phyloP scores from a whole-genome alignment of 305 asterid species.

The Rubia tinctorum region DNA sequence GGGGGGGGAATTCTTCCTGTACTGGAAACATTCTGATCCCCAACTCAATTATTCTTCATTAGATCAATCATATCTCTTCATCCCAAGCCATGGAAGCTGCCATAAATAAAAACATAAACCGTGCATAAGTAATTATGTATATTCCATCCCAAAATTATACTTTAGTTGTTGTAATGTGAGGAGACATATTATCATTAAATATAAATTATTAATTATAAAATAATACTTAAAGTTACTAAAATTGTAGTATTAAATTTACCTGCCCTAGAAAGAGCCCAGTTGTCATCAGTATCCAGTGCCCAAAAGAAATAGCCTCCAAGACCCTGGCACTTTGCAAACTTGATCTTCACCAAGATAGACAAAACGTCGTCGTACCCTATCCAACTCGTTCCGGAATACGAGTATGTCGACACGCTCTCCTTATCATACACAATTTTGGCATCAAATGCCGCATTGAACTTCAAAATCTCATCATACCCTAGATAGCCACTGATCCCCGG shows the following conservation, averaged over 20 bases:
- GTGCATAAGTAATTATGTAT: not conserved
- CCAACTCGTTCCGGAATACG: slow-evolving; percentile 50
- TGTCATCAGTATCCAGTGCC: slow-evolving; percentile 51
- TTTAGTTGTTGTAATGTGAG: too few species aligned
- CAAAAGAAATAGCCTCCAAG: slow-evolving; percentile 74
- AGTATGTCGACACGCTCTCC: slow-evolving; percentile 46
- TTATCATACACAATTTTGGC: slow-evolving; percentile 43
- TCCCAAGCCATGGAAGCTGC: slow-evolving; percentile 66
- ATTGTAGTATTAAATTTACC: slow-evolving; percentile 24
- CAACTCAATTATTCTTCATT: not conserved
- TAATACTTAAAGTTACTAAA: too few species aligned
- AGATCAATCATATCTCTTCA: slow-evolving; percentile 29
- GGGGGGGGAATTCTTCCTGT: too few species aligned
- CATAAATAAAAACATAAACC: not conserved
- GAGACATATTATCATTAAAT: not conserved
- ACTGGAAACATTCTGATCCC: too few species aligned
- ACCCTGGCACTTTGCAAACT: slow-evolving; percentile 45
- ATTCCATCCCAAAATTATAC: too few species aligned
- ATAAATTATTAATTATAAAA: not conserved
- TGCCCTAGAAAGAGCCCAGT: slow-evolving; percentile 56
- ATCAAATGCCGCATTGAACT: slow-evolving; percentile 38
- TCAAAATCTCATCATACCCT: slow-evolving; percentile 34
- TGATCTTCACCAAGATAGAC: slow-evolving; percentile 34
- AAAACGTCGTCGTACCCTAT: slow-evolving; percentile 48
- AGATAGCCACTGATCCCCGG: slow-evolving; percentile 47